A percentile compares a stretch with the other conserved stretches of the same genome.
Evolutionary conservation across 495 filamentous ascomycete species (phyloP).

Genomic region (Trichocladium uniseriatum): DNA sequence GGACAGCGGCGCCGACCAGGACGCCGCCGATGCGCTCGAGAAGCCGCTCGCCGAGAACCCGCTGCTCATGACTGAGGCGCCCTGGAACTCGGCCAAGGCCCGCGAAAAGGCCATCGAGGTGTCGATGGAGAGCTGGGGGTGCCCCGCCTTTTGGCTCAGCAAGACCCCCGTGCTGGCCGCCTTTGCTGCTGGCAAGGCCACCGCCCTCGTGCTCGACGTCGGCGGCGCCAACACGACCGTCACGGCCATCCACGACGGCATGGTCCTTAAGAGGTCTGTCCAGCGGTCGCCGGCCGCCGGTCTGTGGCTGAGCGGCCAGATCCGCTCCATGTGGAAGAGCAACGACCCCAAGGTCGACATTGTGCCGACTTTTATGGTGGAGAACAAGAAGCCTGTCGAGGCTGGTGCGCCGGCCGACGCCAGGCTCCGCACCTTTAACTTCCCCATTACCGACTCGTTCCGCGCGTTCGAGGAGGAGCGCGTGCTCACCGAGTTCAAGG

Average conservation of each 20-base stretch:
- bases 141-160: constrained; percentile 85
- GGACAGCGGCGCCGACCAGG: constrained; percentile 48
- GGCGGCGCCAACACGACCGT: constrained; percentile 86
- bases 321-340: constrained; percentile 67
- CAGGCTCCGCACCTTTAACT: constrained; percentile 49
- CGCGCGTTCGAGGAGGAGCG: constrained; percentile 81
- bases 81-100: constrained; percentile 80
- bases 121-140: constrained; percentile 90
- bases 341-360: constrained; percentile 70
- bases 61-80: constrained; percentile 85
- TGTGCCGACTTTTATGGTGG: constrained; percentile 77
- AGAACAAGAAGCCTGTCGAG: constrained; percentile 79
- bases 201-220: constrained; percentile 83
- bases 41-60: constrained; percentile 81
- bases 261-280: constrained; percentile 83
- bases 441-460: constrained; percentile 61
- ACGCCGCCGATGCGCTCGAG: constrained; percentile 53
- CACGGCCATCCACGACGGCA: constrained; percentile 86
- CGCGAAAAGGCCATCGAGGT: constrained; percentile 89
- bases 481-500: constrained; percentile 90
- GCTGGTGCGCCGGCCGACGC: constrained; percentile 63
- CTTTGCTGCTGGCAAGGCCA: constrained; percentile 86
- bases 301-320: constrained; percentile 78
- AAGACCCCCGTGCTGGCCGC: constrained; percentile 47
- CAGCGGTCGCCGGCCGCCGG: constrained; percentile 77